Conservation (phyloP, 2,329 filamentous ascomycete genomes). For the Capronia americana region DNA sequence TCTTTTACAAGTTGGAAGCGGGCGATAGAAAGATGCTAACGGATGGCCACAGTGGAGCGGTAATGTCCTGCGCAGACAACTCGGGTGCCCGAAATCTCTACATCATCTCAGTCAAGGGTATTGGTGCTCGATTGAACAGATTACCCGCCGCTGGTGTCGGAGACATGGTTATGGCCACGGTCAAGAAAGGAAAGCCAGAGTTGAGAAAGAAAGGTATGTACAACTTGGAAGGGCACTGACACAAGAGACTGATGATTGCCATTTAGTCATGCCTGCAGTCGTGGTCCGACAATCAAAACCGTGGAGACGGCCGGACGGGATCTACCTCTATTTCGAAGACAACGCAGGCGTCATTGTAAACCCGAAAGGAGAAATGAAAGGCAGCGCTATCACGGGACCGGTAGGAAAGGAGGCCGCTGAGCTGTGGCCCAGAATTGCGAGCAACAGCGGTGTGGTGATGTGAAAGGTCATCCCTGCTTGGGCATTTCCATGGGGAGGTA, state of each 20-base stretch:
- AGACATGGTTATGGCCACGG: constrained; percentile 99
- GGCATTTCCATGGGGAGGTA: neutral
- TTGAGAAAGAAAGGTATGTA: constrained; percentile 83
- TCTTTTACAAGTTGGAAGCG: neutral
- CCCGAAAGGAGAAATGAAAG: constrained; percentile 99
- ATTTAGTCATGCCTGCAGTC: constrained; percentile 90
- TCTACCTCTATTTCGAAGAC: constrained; percentile 99
- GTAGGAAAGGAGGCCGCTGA: constrained; percentile 99
- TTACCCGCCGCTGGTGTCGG: constrained; percentile 96
- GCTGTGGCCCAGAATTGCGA: constrained; percentile 99
- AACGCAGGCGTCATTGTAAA: constrained; percentile 99
- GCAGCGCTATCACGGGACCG: constrained; percentile 97
- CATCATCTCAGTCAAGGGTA: constrained; percentile 99
- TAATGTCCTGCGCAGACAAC: constrained; percentile 99
- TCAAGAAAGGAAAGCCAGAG: constrained; percentile 99
- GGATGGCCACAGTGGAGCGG: constrained; percentile 76
- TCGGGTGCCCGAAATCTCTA: constrained; percentile 98
- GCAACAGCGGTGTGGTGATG: constrained; percentile 99
- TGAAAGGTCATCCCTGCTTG: constrained; percentile 59
- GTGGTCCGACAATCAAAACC: constrained; percentile 99
- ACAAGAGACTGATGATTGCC: constrained; percentile 11
- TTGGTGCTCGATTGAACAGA: constrained; percentile 96
- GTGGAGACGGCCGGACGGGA: constrained; percentile 97
- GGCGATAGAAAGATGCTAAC: constrained; percentile 17
- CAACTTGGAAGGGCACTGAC: neutral